Percentiles rank a stretch among this genome's conserved stretches.
These are phyloP conservation scores for Yarrowia sp. DNA, from an alignment of 805 yeast species.

Conservation along the genomic window DNA sequence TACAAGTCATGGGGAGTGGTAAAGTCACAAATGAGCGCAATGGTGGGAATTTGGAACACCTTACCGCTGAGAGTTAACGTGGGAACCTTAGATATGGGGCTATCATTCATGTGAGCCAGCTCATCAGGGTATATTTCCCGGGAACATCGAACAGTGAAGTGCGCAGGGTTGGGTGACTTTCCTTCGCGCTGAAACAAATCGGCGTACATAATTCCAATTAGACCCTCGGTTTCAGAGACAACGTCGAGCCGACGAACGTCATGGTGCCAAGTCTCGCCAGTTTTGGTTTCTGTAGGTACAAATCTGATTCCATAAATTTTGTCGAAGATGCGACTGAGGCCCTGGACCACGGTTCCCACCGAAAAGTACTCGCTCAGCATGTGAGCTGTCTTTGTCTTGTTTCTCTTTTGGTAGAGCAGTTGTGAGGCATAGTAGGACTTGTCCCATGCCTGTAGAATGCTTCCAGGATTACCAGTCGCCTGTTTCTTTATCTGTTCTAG, in stretches of 20 bases:
- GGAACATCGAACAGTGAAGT: conserved; percentile 95
- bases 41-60: conserved; percentile 82
- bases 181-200: conserved; percentile 83
- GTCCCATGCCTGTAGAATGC: conserved; percentile 84
- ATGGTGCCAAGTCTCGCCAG: conserved; percentile 87
- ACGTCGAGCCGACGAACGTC: conserved; percentile 86
- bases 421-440: conserved; percentile 68
- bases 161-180: conserved; percentile 87
- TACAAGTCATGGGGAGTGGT: conserved; percentile 51
- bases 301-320: conserved; percentile 78
- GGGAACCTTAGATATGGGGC: conserved; percentile 31
- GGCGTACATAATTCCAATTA: conserved; percentile 83
- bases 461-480: conserved; percentile 49
- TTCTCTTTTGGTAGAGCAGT: conserved; percentile 45
- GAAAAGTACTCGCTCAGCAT: conserved; percentile 74
- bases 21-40: conserved; percentile 88
- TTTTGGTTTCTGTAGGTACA: conserved; percentile 64
- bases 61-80: conserved; percentile 51
- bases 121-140: conserved; percentile 59
- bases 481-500: conserved; percentile 46
- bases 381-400: conserved; percentile 50
- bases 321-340: conserved; percentile 73
- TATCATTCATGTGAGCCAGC: conserved; percentile 10
- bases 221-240: conserved; percentile 64
- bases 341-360: conserved; percentile 83